Conservation (phyloP, 2,329 filamentous ascomycete species). For the Paraphoma chrysanthemicola region DNA sequence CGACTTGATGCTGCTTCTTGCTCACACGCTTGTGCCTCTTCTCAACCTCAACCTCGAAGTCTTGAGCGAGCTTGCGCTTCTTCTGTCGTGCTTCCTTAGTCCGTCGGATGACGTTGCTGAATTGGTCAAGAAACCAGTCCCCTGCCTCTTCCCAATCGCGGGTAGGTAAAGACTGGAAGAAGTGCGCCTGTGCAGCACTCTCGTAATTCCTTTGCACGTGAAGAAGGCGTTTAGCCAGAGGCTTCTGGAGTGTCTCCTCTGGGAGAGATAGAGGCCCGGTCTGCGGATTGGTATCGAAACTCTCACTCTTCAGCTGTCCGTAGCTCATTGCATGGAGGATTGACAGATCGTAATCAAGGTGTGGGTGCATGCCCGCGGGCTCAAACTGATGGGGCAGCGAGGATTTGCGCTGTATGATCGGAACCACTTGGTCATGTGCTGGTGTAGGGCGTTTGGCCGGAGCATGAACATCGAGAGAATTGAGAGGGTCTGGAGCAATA, state of each 20-base stretch:
- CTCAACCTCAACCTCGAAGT: conserved; percentile 63
- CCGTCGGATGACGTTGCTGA: conserved; percentile 58
- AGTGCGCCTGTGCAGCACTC: conserved; percentile 51
- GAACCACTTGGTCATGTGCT: conserved; percentile 7
- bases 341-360: conserved; percentile 55
- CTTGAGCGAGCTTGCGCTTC: conserved; percentile 59
- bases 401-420: conserved; percentile 1
- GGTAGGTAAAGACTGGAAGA: conserved; percentile 61
- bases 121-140: conserved; percentile 65
- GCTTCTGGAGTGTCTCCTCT: conserved; percentile 32
- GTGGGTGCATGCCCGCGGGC: neutral
- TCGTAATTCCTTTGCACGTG: conserved; percentile 32
- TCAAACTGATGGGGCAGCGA: no score
- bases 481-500: neutral
- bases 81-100: conserved; percentile 61
- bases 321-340: conserved; percentile 56
- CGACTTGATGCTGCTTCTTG: conserved; percentile 57
- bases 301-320: conserved; percentile 56
- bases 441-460: neutral
- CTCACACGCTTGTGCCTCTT: conserved; percentile 60
- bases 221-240: conserved; percentile 37
- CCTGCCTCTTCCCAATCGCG: conserved; percentile 68
- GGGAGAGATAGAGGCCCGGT: conserved; percentile 16
- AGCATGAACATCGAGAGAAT: neutral
- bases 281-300: conserved; percentile 54